Conservation (phyloP, 1,284 basidiomycete genomes). For the Peniophora sp. region DNA sequence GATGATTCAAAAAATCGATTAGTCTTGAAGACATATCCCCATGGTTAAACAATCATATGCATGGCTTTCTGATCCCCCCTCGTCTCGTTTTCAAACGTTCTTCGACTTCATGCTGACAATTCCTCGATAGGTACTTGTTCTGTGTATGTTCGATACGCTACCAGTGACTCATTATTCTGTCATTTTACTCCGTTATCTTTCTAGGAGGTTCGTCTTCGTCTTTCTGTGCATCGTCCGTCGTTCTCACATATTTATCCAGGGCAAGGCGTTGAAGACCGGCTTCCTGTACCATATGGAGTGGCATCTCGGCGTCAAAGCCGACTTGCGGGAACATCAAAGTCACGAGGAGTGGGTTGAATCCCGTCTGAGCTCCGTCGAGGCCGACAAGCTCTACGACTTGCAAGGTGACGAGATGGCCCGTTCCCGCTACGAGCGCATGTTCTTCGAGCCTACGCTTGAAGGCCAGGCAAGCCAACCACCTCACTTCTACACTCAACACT, state of each 20-base stretch:
- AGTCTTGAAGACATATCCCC: slow-evolving; percentile 71
- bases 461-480: slow-evolving; percentile 38
- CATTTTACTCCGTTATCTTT: slow-evolving; percentile 11
- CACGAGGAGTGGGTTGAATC: slow-evolving; percentile 17
- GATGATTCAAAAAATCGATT: slow-evolving; percentile 72
- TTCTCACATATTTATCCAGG: slow-evolving; percentile 28
- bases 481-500: not conserved
- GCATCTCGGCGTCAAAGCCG: slow-evolving; percentile 42
- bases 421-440: slow-evolving; percentile 59
- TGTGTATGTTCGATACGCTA: slow-evolving; percentile 14
- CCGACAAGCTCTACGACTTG: slow-evolving; percentile 51
- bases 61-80: slow-evolving; percentile 35
- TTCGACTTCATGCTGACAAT: not conserved
- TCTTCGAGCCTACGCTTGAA: slow-evolving; percentile 69
- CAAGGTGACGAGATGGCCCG: slow-evolving; percentile 50
- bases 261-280: slow-evolving; percentile 54
- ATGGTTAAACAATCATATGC: slow-evolving; percentile 52
- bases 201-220: slow-evolving; percentile 22
- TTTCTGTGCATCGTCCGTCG: slow-evolving; percentile 5
- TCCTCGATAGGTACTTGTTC: not conserved
- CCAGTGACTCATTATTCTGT: slow-evolving; percentile 40
- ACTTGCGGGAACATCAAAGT: slow-evolving; percentile 6
- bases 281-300: slow-evolving; percentile 65
- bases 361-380: slow-evolving; percentile 40
- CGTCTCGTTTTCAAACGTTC: slow-evolving; percentile 11